Evolutionary conservation across 169 alveolate genomes (phyloP).

Genomic region (Cryptosporidium viatorum): DNA sequence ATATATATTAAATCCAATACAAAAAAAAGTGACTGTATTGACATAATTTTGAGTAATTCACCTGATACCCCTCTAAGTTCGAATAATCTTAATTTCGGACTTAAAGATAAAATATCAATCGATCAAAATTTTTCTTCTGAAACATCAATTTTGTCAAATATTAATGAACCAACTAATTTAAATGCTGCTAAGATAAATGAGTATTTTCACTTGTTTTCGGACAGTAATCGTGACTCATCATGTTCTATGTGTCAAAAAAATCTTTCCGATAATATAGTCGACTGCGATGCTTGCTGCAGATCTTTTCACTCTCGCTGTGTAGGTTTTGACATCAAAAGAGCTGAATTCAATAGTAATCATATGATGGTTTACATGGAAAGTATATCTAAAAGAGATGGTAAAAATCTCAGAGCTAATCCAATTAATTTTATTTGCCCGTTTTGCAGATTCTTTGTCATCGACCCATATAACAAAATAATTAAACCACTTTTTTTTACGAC

Average conservation of each 20-base stretch:
- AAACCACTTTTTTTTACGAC: conserved; percentile 73
- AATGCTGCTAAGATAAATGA: conserved; percentile 5
- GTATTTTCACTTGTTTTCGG: neutral
- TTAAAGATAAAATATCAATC: neutral
- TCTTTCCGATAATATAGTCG: neutral
- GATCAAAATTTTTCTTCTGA: neutral
- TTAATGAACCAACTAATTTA: neutral
- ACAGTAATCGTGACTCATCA: neutral
- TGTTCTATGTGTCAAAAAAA: conserved; percentile 54
- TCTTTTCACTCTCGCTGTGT: conserved; percentile 50
- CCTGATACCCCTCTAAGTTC: neutral
- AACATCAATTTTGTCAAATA: neutral
- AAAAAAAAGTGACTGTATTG: conserved; percentile 68
- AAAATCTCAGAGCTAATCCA: conserved; percentile 1
- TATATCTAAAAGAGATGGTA: conserved; percentile 18
- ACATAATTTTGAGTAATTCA: conserved; percentile 23
- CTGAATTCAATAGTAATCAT: conserved; percentile 56
- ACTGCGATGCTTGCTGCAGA: conserved; percentile 31
- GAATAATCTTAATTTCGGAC: neutral
- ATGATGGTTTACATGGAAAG: conserved; percentile 57
- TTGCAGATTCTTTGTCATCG: conserved; percentile 59
- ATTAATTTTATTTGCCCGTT: conserved; percentile 64
- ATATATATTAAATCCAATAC: conserved; percentile 67
- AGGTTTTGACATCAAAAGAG: conserved; percentile 49
- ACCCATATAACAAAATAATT: conserved; percentile 37